A percentile compares a stretch with the other conserved stretches of the same genome.
These are phyloP conservation scores for Pseudonitzschia delicatissima DNA, from an alignment of 108 stramenopile species.

Conservation along the genomic window DNA sequence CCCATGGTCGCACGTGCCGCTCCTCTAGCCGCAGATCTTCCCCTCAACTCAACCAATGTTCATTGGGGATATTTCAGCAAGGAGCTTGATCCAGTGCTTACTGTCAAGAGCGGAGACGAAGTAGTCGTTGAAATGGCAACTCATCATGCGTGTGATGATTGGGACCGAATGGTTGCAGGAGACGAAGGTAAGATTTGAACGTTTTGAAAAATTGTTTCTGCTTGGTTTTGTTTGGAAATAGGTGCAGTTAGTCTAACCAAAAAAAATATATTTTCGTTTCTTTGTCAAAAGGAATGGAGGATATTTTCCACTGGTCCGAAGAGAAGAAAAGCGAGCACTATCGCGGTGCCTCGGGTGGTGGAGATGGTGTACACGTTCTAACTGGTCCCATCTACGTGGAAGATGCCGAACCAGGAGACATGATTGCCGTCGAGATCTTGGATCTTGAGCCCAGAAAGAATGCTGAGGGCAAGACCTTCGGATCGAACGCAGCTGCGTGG, in stretches of 20 bases:
- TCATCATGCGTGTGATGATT: slow-evolving; percentile 52
- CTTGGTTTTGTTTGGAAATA: background rate
- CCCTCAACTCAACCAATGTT: slow-evolving; percentile 15
- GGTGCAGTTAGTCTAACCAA: too few species aligned
- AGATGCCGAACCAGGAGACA: slow-evolving; percentile 38
- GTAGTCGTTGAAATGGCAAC: slow-evolving; percentile 46
- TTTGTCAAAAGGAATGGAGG: slow-evolving; percentile 29
- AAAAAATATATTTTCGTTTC: background rate
- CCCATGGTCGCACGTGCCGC: background rate
- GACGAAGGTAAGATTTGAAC: slow-evolving; percentile 15
- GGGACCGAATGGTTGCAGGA: slow-evolving; percentile 44
- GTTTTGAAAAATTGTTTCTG: background rate
- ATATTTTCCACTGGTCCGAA: slow-evolving; percentile 31
- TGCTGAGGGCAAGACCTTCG: slow-evolving; percentile 37
- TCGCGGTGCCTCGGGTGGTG: slow-evolving; percentile 31
- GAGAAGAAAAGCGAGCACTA: slow-evolving; percentile 22
- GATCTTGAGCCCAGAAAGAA: slow-evolving; percentile 26
- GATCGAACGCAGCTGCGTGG: slow-evolving; percentile 45
- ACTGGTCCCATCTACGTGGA: slow-evolving; percentile 42
- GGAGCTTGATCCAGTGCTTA: slow-evolving; percentile 25
- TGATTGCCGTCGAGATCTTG: slow-evolving; percentile 39
- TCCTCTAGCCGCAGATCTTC: background rate
- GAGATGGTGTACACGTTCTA: slow-evolving; percentile 33
- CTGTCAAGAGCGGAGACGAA: slow-evolving; percentile 26
- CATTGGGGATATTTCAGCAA: slow-evolving; percentile 46